Base-by-base conservation (phyloP, 441 rosid species). In the Jatropha podagrica region DNA sequence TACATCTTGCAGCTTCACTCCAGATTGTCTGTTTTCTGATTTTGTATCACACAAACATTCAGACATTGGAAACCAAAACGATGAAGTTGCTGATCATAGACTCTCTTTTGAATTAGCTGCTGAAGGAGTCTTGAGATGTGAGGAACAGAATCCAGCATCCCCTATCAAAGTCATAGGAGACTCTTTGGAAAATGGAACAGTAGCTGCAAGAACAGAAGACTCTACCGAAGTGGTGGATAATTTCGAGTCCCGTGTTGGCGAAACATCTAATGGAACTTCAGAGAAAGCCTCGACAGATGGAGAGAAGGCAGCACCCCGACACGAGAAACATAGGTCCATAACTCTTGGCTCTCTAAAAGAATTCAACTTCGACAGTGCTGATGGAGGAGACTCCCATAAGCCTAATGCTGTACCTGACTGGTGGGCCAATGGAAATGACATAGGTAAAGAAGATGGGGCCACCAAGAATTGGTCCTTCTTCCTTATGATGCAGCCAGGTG, bases 391-490 rank as follows among this genome's bases (percentile, higher is more conserved):
- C 78, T 77, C 84, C 51, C 78, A 55, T 38, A 83, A 84, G 77
- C 46, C 87, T 76, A 74, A 74, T 26, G 54, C 72, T 55, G 89
- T 80, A 61, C 83, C 88, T 0, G 87, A 85, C 73, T 85, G 91
- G 87, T 85, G 94, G 89, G 83, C 82, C 4, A 85, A 81, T 41
- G 86, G 86, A 58, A 84, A 82, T 70, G 85, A 80, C 72, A 76
- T 74, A 26, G 84, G 73, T 5, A 87, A 82, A 72, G 85, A 87
- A 14, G 74, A 41, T 26, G 82, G 55, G 32, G 63, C 78, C 12
- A 18, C 69, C 48, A 83, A 82, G 78, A 77, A 86, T 27, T 95
- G 98, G 99, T 89, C 98, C n/a, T 91, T 89, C 86, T 93, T 95
- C 85, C 99, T 95, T 26, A 79, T 90, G 84, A 76, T 88, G 77